These are phyloP conservation scores for Hippophae gyantsensis DNA, from an alignment of 306 rosid species.

Conservation along the genomic window DNA sequence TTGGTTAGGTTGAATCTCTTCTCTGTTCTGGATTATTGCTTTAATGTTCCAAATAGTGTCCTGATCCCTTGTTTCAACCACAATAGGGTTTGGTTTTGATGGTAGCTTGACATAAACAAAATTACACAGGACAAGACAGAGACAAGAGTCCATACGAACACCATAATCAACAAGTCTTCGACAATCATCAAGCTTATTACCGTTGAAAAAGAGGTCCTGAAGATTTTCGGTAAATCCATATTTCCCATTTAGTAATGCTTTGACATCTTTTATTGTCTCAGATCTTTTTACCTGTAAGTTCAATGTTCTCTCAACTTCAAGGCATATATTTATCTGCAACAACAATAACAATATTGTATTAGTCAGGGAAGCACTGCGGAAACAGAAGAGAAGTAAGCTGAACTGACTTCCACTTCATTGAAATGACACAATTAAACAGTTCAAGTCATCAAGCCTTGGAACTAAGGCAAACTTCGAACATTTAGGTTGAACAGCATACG, in stretches of 20 bases:
- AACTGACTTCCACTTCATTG: no score
- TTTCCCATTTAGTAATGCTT: background rate
- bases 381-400: no score
- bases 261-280: background rate
- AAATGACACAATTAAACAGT: no score
- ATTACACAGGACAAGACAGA: no score
- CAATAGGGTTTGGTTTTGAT: background rate
- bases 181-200: background rate
- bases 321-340: background rate
- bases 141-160: no score
- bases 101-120: conserved; percentile 10
- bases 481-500: no score
- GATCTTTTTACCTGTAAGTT: background rate
- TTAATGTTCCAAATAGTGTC: conserved; percentile 10
- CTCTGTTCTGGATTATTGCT: conserved; percentile 9
- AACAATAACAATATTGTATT: background rate
- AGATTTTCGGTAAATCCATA: background rate
- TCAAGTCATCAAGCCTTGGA: no score
- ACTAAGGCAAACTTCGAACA: no score
- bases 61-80: conserved; percentile 5
- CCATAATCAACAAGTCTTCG: background rate
- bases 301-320: background rate
- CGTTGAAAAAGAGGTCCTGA: background rate
- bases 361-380: no score
- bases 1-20: conserved; percentile 3